Evolutionary conservation across 345 rosid species (phyloP).

Genomic region (Populus alba): DNA sequence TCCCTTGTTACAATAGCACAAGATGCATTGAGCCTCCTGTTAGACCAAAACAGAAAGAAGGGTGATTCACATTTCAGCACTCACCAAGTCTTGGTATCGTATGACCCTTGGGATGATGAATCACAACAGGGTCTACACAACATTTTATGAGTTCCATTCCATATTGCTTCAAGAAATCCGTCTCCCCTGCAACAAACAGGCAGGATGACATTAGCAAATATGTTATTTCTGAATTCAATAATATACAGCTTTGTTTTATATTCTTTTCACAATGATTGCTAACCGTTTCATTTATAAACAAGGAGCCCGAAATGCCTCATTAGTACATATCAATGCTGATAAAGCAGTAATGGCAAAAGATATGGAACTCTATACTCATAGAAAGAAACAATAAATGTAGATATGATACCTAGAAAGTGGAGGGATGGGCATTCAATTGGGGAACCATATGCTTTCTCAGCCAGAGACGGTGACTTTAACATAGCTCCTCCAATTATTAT

Average conservation of each 20-base stretch:
- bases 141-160: conserved; percentile 56
- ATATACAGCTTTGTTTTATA: neutral
- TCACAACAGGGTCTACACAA: conserved; percentile 53
- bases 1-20: too few species aligned
- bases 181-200: conserved; percentile 58
- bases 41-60: neutral
- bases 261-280: neutral
- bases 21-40: too few species aligned
- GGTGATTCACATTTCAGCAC: neutral
- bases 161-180: conserved; percentile 66
- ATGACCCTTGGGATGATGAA: conserved; percentile 92
- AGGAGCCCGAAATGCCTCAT: too few species aligned
- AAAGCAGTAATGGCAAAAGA: neutral
- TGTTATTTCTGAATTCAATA: neutral
- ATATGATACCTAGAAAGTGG: conserved; percentile 63
- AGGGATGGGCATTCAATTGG: conserved; percentile 58
- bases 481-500: conserved; percentile 78
- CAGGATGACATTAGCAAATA: neutral
- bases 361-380: neutral
- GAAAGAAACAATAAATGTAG: neutral
- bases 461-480: conserved; percentile 47
- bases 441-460: conserved; percentile 55
- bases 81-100: conserved; percentile 82
- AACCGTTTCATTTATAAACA: too few species aligned
- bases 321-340: neutral